Evolutionary conservation across 148 eudicot genomes (phyloP).

Genomic region (Selenicereus undatus): DNA sequence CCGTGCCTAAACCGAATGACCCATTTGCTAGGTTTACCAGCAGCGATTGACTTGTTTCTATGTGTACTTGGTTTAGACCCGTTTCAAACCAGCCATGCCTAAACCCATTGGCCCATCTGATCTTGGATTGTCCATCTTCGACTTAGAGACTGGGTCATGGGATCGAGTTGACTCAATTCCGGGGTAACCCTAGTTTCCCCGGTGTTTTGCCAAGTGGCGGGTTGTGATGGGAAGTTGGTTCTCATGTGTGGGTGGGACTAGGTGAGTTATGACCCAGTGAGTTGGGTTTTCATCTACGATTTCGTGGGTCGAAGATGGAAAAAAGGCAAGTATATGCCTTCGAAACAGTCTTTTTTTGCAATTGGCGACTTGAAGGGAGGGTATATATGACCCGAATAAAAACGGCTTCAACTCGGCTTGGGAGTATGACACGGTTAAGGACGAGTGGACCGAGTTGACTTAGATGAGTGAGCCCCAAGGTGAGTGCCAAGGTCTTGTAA

Average conservation of each 20-base stretch:
- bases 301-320: constrained; percentile 50
- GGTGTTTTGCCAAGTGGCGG: constrained; percentile 56
- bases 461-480: constrained; percentile 63
- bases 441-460: constrained; percentile 62
- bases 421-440: constrained; percentile 36
- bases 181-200: constrained; percentile 54
- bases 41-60: constrained; percentile 35
- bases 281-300: constrained; percentile 55
- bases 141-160: constrained; percentile 43
- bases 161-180: constrained; percentile 57
- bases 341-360: constrained; percentile 53
- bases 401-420: constrained; percentile 56
- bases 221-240: constrained; percentile 58
- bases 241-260: constrained; percentile 77
- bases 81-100: constrained; percentile 9
- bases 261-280: constrained; percentile 45
- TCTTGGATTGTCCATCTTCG: constrained; percentile 50
- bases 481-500: constrained; percentile 58
- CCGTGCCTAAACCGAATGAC: too few relatives aligned
- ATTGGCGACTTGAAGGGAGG: constrained; percentile 43
- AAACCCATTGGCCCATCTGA: constrained; percentile 34
- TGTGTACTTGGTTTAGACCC: constrained; percentile 55
- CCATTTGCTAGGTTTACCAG: too few relatives aligned
- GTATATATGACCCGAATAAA: constrained; percentile 70
- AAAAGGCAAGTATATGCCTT: constrained; percentile 53